Evolutionary conservation across 345 rosid species (phyloP), one percentile per base, ranked within the genome.

Genomic region (Reutealis trisperma): DNA sequence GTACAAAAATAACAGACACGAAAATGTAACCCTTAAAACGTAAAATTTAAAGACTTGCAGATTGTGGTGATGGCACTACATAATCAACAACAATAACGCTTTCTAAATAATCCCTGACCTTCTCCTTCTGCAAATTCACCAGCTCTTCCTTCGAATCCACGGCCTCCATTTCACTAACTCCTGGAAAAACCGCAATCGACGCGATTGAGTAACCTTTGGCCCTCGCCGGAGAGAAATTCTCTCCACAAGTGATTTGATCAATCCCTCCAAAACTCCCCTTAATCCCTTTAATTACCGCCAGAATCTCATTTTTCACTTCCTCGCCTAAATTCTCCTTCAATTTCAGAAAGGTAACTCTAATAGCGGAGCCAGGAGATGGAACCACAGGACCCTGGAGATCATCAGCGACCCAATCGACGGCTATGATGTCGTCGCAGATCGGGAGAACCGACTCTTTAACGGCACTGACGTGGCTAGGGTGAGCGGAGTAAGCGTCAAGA

Each of bases 191-290:
- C 44, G 89, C 89, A 15, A 91, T 77, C 45, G 96, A 89, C 6
- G 87, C 96, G 67, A 91, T 85, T 4, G 90, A 86, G n/a, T 89
- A 90, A 19, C 94, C 98, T 47, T 92, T 89, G 1, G 92, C 92
- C 80, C 92, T 88, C 2, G 78, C 93, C 4, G 90, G 92, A n/a
- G 94, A 88, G 74, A 94, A 92, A 83, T 89, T 94, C 77, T 88
- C 93, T 45, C 98, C 98, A 25, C 81, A 80, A 11, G 85, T 92
- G 3, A 89, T 67, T 79, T 89, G 86, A 60, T 85, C 78, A 62
- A 92, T 81, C 32, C 73, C 88, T 15, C 79, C 83, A 52, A 83
- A 79, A 2, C 61, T 78, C 49, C 83, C 86, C 67, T 87, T 87
- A 18, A 93, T 67, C 76, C 86, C 91, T 54, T 77, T 72, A 18